Percentiles rank a stretch among this genome's conserved stretches.
Conservation (phyloP, 768 basidiomycete genomes). For the Tubosaeta sp. region DNA sequence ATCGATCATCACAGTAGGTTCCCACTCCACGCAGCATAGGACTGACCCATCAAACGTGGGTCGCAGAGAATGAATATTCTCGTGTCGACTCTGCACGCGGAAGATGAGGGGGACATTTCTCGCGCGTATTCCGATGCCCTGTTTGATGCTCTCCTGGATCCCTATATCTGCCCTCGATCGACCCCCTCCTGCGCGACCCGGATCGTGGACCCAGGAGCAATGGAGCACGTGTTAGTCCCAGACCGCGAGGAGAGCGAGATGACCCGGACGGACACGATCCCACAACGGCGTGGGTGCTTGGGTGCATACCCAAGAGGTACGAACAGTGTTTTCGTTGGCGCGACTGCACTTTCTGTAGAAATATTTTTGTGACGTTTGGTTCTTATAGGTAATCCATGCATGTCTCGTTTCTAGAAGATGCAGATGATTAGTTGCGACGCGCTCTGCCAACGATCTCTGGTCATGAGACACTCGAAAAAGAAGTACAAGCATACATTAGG, state of each 20-base stretch:
- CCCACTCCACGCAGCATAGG: background rate
- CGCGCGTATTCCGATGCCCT: conserved; percentile 62
- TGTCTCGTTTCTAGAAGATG: background rate
- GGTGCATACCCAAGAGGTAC: conserved; percentile 67
- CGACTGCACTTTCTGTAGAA: conserved; percentile 2
- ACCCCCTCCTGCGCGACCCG: conserved; percentile 32
- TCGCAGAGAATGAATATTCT: conserved; percentile 61
- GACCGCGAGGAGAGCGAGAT: conserved; percentile 41
- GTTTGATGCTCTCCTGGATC: conserved; percentile 64
- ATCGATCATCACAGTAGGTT: conserved; percentile 52
- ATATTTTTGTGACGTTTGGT: background rate
- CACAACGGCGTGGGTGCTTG: conserved; percentile 56
- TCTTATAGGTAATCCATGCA: background rate
- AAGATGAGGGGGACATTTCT: conserved; percentile 72
- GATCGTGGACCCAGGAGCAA: conserved; percentile 34
- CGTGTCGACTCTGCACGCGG: conserved; percentile 69
- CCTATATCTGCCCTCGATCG: conserved; percentile 52
- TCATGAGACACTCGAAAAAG: too few relatives aligned
- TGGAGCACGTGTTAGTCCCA: conserved; percentile 43
- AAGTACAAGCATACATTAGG: too few relatives aligned
- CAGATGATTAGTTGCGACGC: too few relatives aligned
- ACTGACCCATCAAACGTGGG: background rate
- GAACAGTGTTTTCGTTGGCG: conserved; percentile 23
- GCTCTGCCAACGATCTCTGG: too few relatives aligned
- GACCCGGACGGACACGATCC: conserved; percentile 38